phyloP scores from a whole-genome alignment of 768 basidiomycete species.

The Zangia roseola region DNA sequence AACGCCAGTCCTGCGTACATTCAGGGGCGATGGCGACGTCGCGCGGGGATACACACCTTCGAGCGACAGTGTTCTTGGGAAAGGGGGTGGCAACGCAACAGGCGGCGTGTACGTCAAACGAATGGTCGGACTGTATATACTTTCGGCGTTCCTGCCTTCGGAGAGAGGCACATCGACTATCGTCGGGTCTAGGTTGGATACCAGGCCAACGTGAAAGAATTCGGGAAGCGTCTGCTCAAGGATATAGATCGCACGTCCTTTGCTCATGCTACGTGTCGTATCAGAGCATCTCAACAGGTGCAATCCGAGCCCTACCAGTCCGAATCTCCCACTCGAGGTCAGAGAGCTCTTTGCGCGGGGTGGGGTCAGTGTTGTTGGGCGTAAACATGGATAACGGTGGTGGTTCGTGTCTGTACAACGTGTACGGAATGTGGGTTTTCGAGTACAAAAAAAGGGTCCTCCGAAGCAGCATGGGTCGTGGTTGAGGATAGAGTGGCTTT shows the following conservation, averaged over 20 bases:
- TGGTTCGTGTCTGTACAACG: slow-evolving; percentile 5
- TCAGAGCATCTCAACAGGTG: slow-evolving; percentile 26
- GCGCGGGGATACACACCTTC: slow-evolving; percentile 51
- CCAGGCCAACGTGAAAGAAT: slow-evolving; percentile 68
- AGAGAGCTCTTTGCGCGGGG: slow-evolving; percentile 36
- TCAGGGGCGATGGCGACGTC: background rate
- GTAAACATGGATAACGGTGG: slow-evolving; percentile 23
- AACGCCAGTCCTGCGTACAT: slow-evolving; percentile 58
- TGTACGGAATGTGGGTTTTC: slow-evolving; percentile 1
- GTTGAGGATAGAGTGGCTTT: background rate
- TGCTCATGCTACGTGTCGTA: slow-evolving; percentile 22
- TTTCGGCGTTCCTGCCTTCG: slow-evolving; percentile 38
- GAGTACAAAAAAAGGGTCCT: background rate
- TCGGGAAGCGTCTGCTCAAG: slow-evolving; percentile 67
- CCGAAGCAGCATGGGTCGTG: slow-evolving; percentile 12
- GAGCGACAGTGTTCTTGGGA: slow-evolving; percentile 65
- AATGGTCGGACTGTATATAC: slow-evolving; percentile 60
- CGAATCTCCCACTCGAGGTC: slow-evolving; percentile 80
- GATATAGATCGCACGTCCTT: slow-evolving; percentile 71
- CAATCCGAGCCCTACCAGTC: slow-evolving; percentile 48
- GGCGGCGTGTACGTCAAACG: slow-evolving; percentile 71
- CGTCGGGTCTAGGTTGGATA: slow-evolving; percentile 51
- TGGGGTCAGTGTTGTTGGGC: slow-evolving; percentile 14
- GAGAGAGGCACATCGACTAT: slow-evolving; percentile 22
- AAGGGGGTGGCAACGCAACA: slow-evolving; percentile 59